Base-by-base conservation (phyloP, 495 filamentous ascomycete species). In the Penicillium riverlandense region DNA sequence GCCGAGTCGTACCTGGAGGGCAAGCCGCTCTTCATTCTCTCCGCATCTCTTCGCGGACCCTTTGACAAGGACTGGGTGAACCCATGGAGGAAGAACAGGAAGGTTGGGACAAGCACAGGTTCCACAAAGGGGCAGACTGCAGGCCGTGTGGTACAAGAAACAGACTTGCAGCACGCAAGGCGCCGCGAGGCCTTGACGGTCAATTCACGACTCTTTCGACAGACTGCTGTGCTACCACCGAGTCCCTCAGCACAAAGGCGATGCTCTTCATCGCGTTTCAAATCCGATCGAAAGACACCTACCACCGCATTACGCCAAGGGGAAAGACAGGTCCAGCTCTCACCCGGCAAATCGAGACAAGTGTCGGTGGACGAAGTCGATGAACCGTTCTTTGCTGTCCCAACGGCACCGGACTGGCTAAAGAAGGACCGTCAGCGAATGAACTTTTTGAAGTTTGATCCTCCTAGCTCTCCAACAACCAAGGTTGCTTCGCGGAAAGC, bases 61-160 rank as follows among this genome's bases (percentile, higher is more conserved):
- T 83, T 87, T 39, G 72, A 79, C 11, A 58, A 69, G 1, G 72
- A 68, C 27, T 88, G 84, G 84, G 47, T 50, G 16, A 87, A 87
- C 49, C 84, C 83, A 0, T 86, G 81, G 84, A 66, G 51, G 29
- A 70, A 67, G 39, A 39, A 61, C 6, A 47, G 70, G 39, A 54
- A 39, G 35, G 16, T 31, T 27, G 8, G 14, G 7, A n/a, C 11
- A 38, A 11, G 2, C 34, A 11, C 9, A 40, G 2, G 11, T 8
- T 9, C n/a, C 8, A 45, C 22, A 8, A 30, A 27, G 11, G 40
- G 32, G 30, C 11, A 11, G 29, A 37, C 31, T 34, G 32, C 39
- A 11, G 48, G 37, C 8, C 45, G 12, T 11, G 45, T 50, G 35
- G 38, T 61, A n/a, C 43, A 51, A 16, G 52, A 61, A 22, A 61